Evolutionary conservation across 352 stramenopile genomes (phyloP).

Genomic region (Phytophthora tentaculata): DNA sequence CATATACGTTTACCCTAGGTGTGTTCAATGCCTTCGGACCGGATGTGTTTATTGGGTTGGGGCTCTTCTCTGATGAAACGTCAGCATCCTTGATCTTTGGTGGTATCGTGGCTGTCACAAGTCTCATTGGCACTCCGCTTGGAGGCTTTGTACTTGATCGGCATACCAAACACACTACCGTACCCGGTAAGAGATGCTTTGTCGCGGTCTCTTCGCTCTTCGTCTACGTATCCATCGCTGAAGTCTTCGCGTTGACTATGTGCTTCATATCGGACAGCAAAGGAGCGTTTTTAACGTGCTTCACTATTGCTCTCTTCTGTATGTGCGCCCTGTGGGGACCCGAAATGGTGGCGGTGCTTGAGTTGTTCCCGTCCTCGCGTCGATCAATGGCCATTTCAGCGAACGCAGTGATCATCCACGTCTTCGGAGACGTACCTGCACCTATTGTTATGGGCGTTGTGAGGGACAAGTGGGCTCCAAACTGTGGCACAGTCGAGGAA

Average conservation of each 20-base stretch:
- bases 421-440: slow-evolving; percentile 90
- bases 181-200: slow-evolving; percentile 43
- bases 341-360: slow-evolving; percentile 78
- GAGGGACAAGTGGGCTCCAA: slow-evolving; percentile 85
- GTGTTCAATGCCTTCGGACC: slow-evolving; percentile 80
- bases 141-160: slow-evolving; percentile 69
- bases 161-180: slow-evolving; percentile 45
- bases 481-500: slow-evolving; percentile 64
- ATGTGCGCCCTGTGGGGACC: slow-evolving; percentile 63
- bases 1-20: slow-evolving; percentile 78
- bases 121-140: slow-evolving; percentile 80
- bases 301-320: slow-evolving; percentile 58
- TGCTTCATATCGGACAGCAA: slow-evolving; percentile 45
- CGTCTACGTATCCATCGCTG: slow-evolving; percentile 49
- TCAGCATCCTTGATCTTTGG: slow-evolving; percentile 82
- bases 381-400: slow-evolving; percentile 84
- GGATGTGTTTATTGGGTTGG: slow-evolving; percentile 81
- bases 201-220: slow-evolving; percentile 54
- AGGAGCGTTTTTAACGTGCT: slow-evolving; percentile 55
- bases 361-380: slow-evolving; percentile 73
- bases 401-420: slow-evolving; percentile 85
- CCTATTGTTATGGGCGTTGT: slow-evolving; percentile 88
- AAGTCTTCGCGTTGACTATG: slow-evolving; percentile 52
- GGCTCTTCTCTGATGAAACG: slow-evolving; percentile 74
- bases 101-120: slow-evolving; percentile 56